A percentile compares a stretch with the other conserved stretches of the same genome.
Conservation (phyloP, 192 early-diverging fungal genomes). For the Coemansia sp. region DNA sequence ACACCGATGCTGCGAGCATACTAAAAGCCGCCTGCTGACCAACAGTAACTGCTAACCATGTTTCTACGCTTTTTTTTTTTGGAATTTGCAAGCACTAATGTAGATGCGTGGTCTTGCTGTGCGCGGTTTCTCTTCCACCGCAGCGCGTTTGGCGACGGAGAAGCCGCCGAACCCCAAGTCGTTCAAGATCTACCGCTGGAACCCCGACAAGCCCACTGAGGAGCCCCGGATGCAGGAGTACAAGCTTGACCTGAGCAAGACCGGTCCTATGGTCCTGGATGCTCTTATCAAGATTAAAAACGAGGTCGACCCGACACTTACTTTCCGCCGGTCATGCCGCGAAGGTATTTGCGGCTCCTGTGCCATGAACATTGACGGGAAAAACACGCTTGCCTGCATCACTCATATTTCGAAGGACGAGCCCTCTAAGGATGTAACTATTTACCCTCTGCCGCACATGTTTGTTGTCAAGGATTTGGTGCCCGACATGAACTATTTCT, state of each 20-base stretch:
- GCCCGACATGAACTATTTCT: conserved; percentile 95
- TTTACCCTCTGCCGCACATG: conserved; percentile 97
- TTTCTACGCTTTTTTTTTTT: not conserved
- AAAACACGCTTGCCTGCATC: conserved; percentile 93
- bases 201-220: conserved; percentile 84
- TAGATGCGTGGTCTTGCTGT: conserved; percentile 30
- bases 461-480: conserved; percentile 97
- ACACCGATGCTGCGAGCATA: not conserved
- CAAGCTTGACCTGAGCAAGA: conserved; percentile 86
- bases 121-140: conserved; percentile 29
- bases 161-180: conserved; percentile 77
- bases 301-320: conserved; percentile 89
- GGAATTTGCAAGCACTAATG: not conserved
- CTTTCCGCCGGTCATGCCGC: conserved; percentile 94
- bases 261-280: conserved; percentile 96
- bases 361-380: conserved; percentile 97
- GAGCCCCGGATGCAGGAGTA: conserved; percentile 88
- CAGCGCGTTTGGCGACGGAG: conserved; percentile 31
- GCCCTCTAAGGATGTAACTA: conserved; percentile 66
- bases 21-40: conserved; percentile 1
- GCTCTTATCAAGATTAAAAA: conserved; percentile 98
- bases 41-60: too few relatives aligned
- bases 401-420: conserved; percentile 76
- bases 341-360: conserved; percentile 98
- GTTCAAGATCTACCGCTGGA: conserved; percentile 96